Evolutionary conservation across 225 moss, liverwort and hornwort genomes (phyloP).

Genomic region (Anthoceros angustus): DNA sequence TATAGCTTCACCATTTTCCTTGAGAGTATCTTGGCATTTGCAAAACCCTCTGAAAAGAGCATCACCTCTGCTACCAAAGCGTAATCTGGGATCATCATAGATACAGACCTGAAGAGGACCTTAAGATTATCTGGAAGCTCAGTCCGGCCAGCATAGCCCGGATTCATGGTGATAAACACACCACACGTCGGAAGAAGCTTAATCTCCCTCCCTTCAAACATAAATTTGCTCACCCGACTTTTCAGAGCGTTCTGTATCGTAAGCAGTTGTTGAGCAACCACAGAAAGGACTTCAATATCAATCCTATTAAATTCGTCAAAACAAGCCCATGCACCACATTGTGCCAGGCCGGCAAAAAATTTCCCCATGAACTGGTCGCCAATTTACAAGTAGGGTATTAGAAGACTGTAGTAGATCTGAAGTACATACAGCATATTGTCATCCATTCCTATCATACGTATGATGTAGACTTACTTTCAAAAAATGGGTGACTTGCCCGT

Average conservation of each 20-base stretch:
- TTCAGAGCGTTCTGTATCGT: conserved; percentile 88
- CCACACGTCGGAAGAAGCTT: conserved; percentile 59
- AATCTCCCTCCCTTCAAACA: conserved; percentile 83
- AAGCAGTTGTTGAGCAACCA: conserved; percentile 78
- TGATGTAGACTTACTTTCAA: too few relatives aligned
- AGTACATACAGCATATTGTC: neutral
- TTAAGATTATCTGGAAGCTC: conserved; percentile 80
- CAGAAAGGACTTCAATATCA: conserved; percentile 85
- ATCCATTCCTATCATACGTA: neutral
- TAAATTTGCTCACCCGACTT: conserved; percentile 45
- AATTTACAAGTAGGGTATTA: conserved; percentile 4
- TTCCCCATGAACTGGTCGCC: conserved; percentile 73
- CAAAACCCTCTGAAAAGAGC: conserved; percentile 92
- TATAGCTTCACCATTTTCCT: conserved; percentile 88
- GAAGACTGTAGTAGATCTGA: neutral
- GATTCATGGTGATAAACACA: conserved; percentile 92
- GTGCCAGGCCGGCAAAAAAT: conserved; percentile 78
- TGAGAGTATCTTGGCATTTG: conserved; percentile 74
- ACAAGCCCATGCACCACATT: conserved; percentile 93
- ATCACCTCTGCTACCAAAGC: conserved; percentile 84
- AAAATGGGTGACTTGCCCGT: neutral
- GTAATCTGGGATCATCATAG: conserved; percentile 95
- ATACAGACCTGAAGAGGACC: conserved; percentile 70
- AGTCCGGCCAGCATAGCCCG: conserved; percentile 72
- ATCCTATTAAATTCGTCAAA: conserved; percentile 95